Conservation (phyloP, 2,329 filamentous ascomycete species). For the Talaromyces sp. region DNA sequence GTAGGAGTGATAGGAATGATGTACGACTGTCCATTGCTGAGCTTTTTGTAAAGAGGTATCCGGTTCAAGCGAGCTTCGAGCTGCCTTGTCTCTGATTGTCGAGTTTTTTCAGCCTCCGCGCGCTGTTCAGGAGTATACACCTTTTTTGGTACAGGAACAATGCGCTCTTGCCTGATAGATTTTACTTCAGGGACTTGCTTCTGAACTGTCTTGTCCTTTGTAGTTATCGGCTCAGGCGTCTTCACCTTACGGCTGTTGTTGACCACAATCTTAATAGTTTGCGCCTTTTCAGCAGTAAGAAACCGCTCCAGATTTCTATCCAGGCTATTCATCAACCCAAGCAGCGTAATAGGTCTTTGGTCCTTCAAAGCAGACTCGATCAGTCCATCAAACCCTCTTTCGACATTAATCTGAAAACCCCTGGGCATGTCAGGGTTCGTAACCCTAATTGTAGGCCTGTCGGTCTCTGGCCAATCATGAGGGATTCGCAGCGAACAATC, state of each 20-base stretch:
- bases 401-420: slow-evolving; percentile 72
- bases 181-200: not conserved
- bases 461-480: slow-evolving; percentile 51
- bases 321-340: slow-evolving; percentile 65
- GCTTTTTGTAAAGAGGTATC: slow-evolving; percentile 63
- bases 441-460: slow-evolving; percentile 58
- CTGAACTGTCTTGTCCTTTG: slow-evolving; percentile 13
- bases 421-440: slow-evolving; percentile 67
- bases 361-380: slow-evolving; percentile 52
- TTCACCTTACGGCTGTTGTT: slow-evolving; percentile 45
- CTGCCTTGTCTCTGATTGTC: slow-evolving; percentile 66
- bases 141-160: not conserved
- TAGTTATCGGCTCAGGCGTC: not conserved
- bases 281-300: slow-evolving; percentile 65
- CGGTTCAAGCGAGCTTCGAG: slow-evolving; percentile 72
- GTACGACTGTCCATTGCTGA: slow-evolving; percentile 66
- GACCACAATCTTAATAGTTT: slow-evolving; percentile 66
- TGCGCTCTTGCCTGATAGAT: not conserved
- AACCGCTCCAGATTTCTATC: slow-evolving; percentile 70
- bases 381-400: slow-evolving; percentile 67
- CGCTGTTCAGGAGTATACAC: slow-evolving; percentile 58
- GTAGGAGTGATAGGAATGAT: slow-evolving; percentile 67
- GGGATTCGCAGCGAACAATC: slow-evolving; percentile 68
- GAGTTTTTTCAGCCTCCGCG: slow-evolving; percentile 58
- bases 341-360: slow-evolving; percentile 50